Conservation (phyloP, 2,329 filamentous ascomycete genomes). For the Curvularia hawaiiensis region DNA sequence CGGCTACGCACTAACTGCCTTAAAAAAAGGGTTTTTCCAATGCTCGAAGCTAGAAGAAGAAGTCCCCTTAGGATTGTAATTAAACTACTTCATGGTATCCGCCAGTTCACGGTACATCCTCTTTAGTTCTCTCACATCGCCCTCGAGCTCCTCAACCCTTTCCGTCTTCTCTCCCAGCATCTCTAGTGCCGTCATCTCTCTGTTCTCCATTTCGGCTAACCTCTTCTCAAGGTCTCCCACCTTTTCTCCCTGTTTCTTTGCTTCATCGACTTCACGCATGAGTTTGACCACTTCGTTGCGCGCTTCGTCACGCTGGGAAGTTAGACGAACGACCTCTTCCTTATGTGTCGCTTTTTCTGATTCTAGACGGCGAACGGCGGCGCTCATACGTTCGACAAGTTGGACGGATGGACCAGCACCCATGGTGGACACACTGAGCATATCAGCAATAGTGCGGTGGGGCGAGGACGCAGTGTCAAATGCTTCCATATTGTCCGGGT, state of each 20-base stretch:
- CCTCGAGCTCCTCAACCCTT: constrained; percentile 84
- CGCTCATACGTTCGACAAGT: constrained; percentile 94
- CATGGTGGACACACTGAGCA: constrained; percentile 86
- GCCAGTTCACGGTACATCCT: constrained; percentile 88
- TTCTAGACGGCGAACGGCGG: constrained; percentile 87
- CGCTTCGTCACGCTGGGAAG: constrained; percentile 87
- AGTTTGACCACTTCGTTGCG: constrained; percentile 87
- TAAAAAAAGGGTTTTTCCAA: not conserved
- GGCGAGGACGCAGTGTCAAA: constrained; percentile 64
- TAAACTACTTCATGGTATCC: constrained; percentile 9
- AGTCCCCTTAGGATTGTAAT: not conserved
- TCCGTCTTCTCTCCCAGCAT: constrained; percentile 98
- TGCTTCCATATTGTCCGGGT: constrained; percentile 53
- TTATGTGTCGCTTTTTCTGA: constrained; percentile 87
- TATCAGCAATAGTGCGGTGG: constrained; percentile 70
- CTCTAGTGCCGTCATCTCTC: constrained; percentile 91
- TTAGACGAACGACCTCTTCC: constrained; percentile 82
- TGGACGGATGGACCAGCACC: constrained; percentile 92
- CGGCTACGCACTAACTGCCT: not conserved
- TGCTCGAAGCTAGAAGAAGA: not conserved
- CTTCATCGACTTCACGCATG: constrained; percentile 83
- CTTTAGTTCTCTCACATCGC: constrained; percentile 92
- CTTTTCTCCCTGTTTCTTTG: constrained; percentile 63
- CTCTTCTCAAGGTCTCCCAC: constrained; percentile 71
- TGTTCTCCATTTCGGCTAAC: constrained; percentile 69